A percentile compares a stretch with the other conserved stretches of the same genome.
Evolutionary conservation across 2,329 filamentous ascomycete species (phyloP).

Genomic region (Sporothrix dimorphospora): DNA sequence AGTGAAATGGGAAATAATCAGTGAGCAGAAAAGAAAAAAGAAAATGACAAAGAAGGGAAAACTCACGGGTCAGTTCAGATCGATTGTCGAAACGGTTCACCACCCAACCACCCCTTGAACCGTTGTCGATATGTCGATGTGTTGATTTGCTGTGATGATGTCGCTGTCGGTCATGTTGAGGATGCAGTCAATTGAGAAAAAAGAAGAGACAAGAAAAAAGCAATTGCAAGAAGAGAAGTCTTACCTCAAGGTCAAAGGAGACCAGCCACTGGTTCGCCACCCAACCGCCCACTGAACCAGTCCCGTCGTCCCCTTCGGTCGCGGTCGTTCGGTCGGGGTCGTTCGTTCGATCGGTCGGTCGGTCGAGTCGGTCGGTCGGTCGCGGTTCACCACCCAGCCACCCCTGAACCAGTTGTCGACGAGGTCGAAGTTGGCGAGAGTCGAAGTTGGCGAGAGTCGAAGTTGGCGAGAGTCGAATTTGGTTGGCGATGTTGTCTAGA

Average conservation of each 20-base stretch:
- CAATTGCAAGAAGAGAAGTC: background rate
- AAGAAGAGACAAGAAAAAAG: background rate
- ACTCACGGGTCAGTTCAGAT: background rate
- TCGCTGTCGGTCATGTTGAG: background rate
- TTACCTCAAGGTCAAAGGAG: background rate
- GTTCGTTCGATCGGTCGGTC: background rate
- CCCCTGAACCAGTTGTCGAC: background rate
- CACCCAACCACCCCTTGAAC: background rate
- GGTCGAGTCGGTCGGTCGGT: background rate
- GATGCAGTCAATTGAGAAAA: background rate
- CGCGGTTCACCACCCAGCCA: background rate
- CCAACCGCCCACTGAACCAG: slow-evolving; percentile 2
- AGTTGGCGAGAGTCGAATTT: too few species aligned
- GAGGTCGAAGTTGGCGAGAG: background rate
- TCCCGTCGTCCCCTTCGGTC: background rate
- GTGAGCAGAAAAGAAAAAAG: too few species aligned
- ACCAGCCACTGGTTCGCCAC: background rate
- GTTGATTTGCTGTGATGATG: background rate
- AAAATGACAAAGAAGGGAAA: background rate
- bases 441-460: background rate
- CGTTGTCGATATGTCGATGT: background rate
- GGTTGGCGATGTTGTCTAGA: too few species aligned
- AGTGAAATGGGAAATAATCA: too few species aligned
- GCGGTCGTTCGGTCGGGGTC: background rate
- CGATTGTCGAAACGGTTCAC: background rate